Evolutionary conservation across 1,139 yeast genomes (phyloP).

Genomic region (Meyerozyma sp.): DNA sequence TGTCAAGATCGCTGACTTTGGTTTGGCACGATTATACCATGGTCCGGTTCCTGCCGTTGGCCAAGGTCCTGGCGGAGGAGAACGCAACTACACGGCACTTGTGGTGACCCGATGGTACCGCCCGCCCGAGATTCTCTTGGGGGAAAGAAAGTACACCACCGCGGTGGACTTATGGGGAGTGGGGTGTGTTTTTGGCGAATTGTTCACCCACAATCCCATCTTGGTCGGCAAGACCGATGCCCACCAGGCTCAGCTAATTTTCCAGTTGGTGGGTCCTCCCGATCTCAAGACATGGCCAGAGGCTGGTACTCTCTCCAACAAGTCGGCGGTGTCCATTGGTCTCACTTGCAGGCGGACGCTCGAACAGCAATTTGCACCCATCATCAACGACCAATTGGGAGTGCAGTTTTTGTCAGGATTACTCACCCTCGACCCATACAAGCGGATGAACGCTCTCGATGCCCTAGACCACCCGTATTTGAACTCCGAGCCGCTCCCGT

Average conservation of each 20-base stretch:
- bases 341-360: conserved; percentile 50
- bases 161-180: conserved; percentile 97
- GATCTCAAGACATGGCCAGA: conserved; percentile 59
- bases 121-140: conserved; percentile 87
- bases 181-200: conserved; percentile 94
- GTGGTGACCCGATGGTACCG: conserved; percentile 98
- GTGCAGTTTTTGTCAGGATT: conserved; percentile 48
- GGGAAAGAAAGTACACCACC: conserved; percentile 82
- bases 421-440: conserved; percentile 61
- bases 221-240: conserved; percentile 80
- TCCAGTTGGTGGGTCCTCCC: conserved; percentile 81
- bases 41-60: conserved; percentile 62
- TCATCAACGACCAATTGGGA: conserved; percentile 27
- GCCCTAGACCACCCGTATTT: conserved; percentile 74
- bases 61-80: conserved; percentile 69
- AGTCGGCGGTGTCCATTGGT: conserved; percentile 36
- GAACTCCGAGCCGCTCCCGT: conserved; percentile 57
- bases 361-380: conserved; percentile 34
- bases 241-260: conserved; percentile 85
- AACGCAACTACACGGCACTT: conserved; percentile 73
- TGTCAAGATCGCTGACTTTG: conserved; percentile 86
- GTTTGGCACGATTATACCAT: conserved; percentile 72
- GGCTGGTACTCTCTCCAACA: conserved; percentile 60
- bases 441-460: conserved; percentile 70
- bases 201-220: conserved; percentile 77